Conservation (phyloP, 768 basidiomycete genomes). For the Boletus barrowsii region DNA sequence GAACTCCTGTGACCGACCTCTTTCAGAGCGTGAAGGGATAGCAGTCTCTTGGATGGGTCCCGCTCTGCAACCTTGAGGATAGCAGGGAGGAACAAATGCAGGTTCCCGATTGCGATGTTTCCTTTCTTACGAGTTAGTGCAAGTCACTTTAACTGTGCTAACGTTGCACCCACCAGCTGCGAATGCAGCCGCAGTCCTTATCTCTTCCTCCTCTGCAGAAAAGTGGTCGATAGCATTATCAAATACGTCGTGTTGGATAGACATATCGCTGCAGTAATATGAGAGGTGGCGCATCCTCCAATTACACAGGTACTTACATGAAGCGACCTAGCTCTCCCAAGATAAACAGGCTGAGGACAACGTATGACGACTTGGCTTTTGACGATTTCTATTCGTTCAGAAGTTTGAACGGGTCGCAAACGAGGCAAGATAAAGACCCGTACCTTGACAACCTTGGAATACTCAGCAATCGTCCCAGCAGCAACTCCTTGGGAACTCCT, state of each 20-base stretch:
- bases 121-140: conserved; percentile 42
- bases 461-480: conserved; percentile 82
- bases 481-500: conserved; percentile 66
- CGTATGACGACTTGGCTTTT: conserved; percentile 61
- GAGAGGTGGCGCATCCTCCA: neutral
- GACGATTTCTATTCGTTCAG: conserved; percentile 40
- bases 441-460: conserved; percentile 79
- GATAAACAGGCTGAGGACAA: conserved; percentile 82
- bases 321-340: conserved; percentile 92
- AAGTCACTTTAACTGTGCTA: neutral
- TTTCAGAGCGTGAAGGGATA: conserved; percentile 90
- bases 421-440: neutral
- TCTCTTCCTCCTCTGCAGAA: conserved; percentile 75
- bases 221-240: conserved; percentile 70
- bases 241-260: conserved; percentile 77
- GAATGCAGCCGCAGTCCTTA: conserved; percentile 89
- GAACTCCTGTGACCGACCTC: conserved; percentile 50
- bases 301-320: conserved; percentile 47
- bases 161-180: conserved; percentile 63
- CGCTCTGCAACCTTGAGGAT: conserved; percentile 77
- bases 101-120: conserved; percentile 93
- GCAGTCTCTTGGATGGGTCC: conserved; percentile 73
- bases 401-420: neutral
- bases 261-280: conserved; percentile 69
- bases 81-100: conserved; percentile 79